A percentile compares a stretch with the other conserved stretches of the same genome.
phyloP scores from a whole-genome alignment of 805 yeast genomes.

The Myxozyma neotropica region DNA sequence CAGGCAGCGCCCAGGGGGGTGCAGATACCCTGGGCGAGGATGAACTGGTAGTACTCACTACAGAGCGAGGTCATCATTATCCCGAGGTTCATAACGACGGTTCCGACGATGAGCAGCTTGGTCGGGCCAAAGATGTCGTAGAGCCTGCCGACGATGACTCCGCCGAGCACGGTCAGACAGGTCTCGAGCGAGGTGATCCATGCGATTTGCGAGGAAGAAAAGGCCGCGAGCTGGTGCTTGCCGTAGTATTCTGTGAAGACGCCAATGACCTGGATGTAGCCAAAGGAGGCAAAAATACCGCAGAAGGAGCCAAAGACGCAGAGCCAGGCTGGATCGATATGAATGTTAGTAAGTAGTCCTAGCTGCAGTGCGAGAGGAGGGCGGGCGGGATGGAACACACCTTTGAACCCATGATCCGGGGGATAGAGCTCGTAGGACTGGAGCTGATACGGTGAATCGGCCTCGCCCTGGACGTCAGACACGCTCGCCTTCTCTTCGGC shows the following conservation, averaged over 20 bases:
- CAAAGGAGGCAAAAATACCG: conserved; percentile 62
- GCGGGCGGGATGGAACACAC: not conserved
- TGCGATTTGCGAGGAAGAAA: conserved; percentile 39
- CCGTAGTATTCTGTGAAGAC: conserved; percentile 37
- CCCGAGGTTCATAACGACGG: conserved; percentile 36
- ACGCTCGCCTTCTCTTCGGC: too few species aligned
- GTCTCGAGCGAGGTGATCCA: conserved; percentile 44
- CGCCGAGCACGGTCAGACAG: conserved; percentile 35
- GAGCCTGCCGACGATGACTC: conserved; percentile 35
- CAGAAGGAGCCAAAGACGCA: conserved; percentile 58
- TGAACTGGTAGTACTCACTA: conserved; percentile 52
- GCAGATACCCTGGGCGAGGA: conserved; percentile 54
- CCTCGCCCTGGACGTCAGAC: too few species aligned
- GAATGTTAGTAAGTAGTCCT: too few species aligned
- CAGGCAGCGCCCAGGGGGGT: conserved; percentile 51
- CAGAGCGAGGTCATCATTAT: conserved; percentile 46
- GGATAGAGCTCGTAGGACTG: conserved; percentile 19
- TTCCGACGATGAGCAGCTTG: conserved; percentile 31
- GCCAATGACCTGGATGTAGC: conserved; percentile 46
- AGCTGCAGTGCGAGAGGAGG: not conserved
- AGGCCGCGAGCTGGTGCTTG: conserved; percentile 30
- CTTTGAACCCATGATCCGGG: conserved; percentile 12
- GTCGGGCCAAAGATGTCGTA: conserved; percentile 31
- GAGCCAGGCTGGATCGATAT: conserved; percentile 54
- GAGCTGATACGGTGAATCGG: conserved; percentile 4